Evolutionary conservation across 495 filamentous ascomycete species (phyloP), one percentile per base, ranked within the genome.

Genomic region (Penicillium cataractarum): DNA sequence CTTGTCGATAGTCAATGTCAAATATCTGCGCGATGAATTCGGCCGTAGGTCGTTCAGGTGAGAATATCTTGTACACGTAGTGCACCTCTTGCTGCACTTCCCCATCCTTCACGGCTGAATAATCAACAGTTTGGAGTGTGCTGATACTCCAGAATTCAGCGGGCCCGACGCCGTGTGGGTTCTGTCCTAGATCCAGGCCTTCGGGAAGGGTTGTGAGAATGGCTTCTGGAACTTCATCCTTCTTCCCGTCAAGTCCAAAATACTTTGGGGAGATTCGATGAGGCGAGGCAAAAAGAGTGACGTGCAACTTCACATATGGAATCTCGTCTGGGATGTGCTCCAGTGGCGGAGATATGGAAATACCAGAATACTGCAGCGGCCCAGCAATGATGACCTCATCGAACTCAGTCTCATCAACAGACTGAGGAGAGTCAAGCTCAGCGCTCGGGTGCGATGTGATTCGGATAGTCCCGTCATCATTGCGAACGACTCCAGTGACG

Each of bases 11-110:
- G 3, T 75, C 66, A 22, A 80, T 65, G 1, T 70, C 75, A 2
- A 82, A 66, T 21, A 81, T 66, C 9, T 76, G 65, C 12, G 82
- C 78, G 35, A 97, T 68, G 68, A 93, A 93, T 3, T 81, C 71
- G 0, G 85, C 73, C 0, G 86, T 87, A 12, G 92, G 80, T 6
- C 79, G 81, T 39, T 85, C 75, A 0, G 93, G 91, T 0, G 92
- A 96, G 82, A 98, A 99, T 60, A 98, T 90, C 75, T 99, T 99
- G 80, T 98, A 99, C 31, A 97, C 83, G 66, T 91, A 93, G 71
- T 99, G 94, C 19, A 63, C 39, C 39, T 69, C 58, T 0, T 66
- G 61, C 19, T 76, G 64, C 27, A 75, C 67, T 51, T 76, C 64
- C 6, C 78, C 60, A 10, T 70, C 63, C n/a, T 61, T 63, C 0